These are phyloP conservation scores for Boletus tylopilopsis DNA, from an alignment of 768 basidiomycete genomes.

Conservation along the genomic window DNA sequence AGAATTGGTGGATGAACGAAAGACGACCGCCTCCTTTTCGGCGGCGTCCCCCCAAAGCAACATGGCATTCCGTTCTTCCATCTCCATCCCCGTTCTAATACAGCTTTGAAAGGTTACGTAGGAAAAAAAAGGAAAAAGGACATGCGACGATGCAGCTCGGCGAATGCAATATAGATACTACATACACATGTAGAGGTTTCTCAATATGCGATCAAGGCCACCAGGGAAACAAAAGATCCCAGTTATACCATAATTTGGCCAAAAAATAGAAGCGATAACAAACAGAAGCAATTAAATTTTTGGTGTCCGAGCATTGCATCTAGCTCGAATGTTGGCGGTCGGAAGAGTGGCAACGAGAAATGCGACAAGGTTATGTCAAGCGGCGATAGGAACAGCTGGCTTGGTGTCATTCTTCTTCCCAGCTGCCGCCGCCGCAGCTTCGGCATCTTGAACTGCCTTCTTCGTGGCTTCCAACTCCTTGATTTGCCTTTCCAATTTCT, in stretches of 20 bases:
- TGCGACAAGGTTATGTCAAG: slow-evolving; percentile 12
- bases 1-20: background rate
- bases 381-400: slow-evolving; percentile 41
- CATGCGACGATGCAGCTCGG: slow-evolving; percentile 6
- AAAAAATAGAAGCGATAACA: slow-evolving; percentile 14
- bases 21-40: slow-evolving; percentile 9
- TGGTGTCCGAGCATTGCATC: slow-evolving; percentile 16
- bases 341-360: background rate
- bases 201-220: slow-evolving; percentile 6
- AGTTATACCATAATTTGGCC: slow-evolving; percentile 8
- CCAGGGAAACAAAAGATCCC: slow-evolving; percentile 5
- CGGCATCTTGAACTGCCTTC: slow-evolving; percentile 62
- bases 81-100: slow-evolving; percentile 15
- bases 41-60: slow-evolving; percentile 1
- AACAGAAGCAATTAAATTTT: slow-evolving; percentile 16
- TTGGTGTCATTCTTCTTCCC: slow-evolving; percentile 57
- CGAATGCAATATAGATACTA: slow-evolving; percentile 18
- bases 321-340: slow-evolving; percentile 1
- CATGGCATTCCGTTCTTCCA: slow-evolving; percentile 12
- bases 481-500: slow-evolving; percentile 48
- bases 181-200: slow-evolving; percentile 19
- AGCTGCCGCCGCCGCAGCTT: slow-evolving; percentile 48
- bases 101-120: slow-evolving; percentile 11
- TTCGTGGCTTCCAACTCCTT: slow-evolving; percentile 69
- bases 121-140: slow-evolving; percentile 7